Evolutionary conservation across 2,329 filamentous ascomycete genomes (phyloP), one percentile per base, ranked within the genome.

Genomic region (Cordyceps militaris): DNA sequence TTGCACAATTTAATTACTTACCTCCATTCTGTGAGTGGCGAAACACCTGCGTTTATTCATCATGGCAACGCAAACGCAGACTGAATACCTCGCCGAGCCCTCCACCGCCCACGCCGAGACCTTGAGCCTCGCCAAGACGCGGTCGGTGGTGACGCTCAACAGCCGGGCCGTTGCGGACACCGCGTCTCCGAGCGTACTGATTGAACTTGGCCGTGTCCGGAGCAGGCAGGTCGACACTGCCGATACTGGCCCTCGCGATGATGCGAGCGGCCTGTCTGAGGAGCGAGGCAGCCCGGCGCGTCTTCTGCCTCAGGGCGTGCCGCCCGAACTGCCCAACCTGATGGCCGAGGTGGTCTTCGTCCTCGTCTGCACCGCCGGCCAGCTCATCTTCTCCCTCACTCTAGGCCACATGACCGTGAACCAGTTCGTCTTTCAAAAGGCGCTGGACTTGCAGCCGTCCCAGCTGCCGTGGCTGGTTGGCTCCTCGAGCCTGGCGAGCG

Each of bases 391-490:
- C 28, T 51, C 59, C 4, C 23, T 60, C 44, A 56, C 50, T 6
- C 36, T 56, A 9, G 59, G 59, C 38, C 59, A 60, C 30, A 47
- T 60, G 3, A 54, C 53, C 30, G 59, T 60, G n/a, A 56, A 50
- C 8, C 59, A 60, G 38, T 40, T 49, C 19, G 49, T 57, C 9
- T 55, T 60, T 8, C 56, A 24, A 32, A 28, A n/a, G n/a, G 59
- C 59, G 2, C 36, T 60, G 19, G 59, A 30, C 36, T 58, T 60
- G 21, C 13, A 19, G 13, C 59, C 59, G 11, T 53, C 59, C 8
- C 59, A 60, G 47, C 32, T 58, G 10, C 55, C 59, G 3, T 60
- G 59, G 59, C 47, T 60, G 38, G 14, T 58, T 7, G 56, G 59
- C 23, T 51, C 59, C 9, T 58, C 59, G 10, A 55, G 48, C 19